Evolutionary conservation across 768 basidiomycete species (phyloP), one percentile per base, ranked within the genome.

Genomic region (Mycena belliarum): DNA sequence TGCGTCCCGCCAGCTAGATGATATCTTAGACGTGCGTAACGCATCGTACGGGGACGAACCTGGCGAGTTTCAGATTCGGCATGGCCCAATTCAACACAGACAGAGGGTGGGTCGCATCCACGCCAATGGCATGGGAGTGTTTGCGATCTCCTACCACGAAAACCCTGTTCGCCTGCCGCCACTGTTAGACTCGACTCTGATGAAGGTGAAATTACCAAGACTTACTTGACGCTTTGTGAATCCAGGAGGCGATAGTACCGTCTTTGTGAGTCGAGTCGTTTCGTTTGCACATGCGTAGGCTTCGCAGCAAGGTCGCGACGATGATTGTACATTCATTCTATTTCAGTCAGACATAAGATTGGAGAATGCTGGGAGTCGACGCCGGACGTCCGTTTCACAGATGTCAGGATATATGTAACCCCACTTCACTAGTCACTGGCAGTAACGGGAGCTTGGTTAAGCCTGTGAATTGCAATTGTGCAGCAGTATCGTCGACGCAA

Each of bases 31-130:
- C n/a, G 11, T 4, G 24, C n/a, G 8, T 3, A 11, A 10, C 26
- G 24, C 4, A 48, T 18, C 12, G 33, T 8, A 35, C 1, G 12
- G n/a, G 12, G 25, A 47, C 14, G 12, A 20, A 55, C 54, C 42
- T 48, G 18, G 26, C 24, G 11, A 55, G 45, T 25, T 42, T 55
- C 28, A 55, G 35, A 32, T 55, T 48, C 10, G 54, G 42, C 28
- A 47, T 55, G n/a, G 53, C 44, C 26, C 53, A 41, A 23, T 55
- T 55, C 16, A 55, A 29, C 40, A 55, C 54, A 11, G 47, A 33
- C 37, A 52, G 43, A 16, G 50, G 29, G 8, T 52, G 52, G 12
- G 25, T 35, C 20, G 44, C 23, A 37, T 58, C 45, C 7, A 58
- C n/a, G 35, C 18, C 23, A 33, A 58, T 52, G 6, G 57, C 49